Evolutionary conservation across 2,329 filamentous ascomycete genomes (phyloP), one percentile per base, ranked within the genome.

Genomic region (Blastomyces parvus): DNA sequence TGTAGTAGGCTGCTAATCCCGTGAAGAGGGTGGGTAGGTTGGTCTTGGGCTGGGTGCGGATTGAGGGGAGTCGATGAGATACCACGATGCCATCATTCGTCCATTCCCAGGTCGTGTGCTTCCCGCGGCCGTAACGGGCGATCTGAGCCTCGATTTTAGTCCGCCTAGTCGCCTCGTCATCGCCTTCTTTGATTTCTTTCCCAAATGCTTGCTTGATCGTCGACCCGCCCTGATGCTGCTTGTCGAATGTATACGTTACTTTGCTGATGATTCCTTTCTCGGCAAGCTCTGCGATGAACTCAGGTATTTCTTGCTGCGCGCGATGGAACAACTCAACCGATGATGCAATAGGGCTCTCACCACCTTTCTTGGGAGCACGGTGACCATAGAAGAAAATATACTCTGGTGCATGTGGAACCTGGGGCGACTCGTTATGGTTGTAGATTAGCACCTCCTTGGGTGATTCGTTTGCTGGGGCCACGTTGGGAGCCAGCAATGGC

Each of bases 111-210:
- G 77, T 80, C 0, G 80, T 82, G 67, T 80, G 68, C 55, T 77
- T 68, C 1, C 76, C 79, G 9, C 80, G 68, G 13, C 55, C 55
- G 33, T 57, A 57, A 14, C 55, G 55, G 17, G 55, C 33, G 33
- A 82, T 82, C 70, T 82, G 80, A 1, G 75, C 75, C 65, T 82
- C 80, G n/a, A 81, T 74, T 70, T 82, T 82, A 0, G 69, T 66
- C 1, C 75, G 71, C 59, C 69, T 69, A 0, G 76, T 80, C 6
- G 70, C 73, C 40, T 77, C 77, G 27, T 80, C 74, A 52, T 82
- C 80, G 0, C 70, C 75, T 11, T 81, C 78, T 1, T 69, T 60
- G n/a, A 81, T 73, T 1, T 78, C 71, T 65, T 81, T 81, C 0
- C 80, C 80, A 64, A 82, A 82, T 0, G 80, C 74, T 62, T 79